Evolutionary conservation across 129 eudicot genomes (phyloP).

Genomic region (Saposhnikovia divaricata): DNA sequence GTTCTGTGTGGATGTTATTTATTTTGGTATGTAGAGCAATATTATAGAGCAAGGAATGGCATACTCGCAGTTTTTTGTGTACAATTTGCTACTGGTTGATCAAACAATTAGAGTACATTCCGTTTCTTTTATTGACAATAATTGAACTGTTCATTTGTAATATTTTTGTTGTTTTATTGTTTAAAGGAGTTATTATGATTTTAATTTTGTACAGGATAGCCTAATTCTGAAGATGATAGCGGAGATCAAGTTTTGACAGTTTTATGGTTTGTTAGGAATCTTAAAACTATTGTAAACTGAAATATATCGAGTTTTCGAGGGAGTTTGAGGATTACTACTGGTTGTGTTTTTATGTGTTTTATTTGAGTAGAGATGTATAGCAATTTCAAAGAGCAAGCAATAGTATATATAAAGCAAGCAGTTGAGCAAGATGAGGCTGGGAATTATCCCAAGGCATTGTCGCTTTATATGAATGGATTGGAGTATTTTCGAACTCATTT

Average conservation of each 20-base stretch:
- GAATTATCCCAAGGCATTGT: constrained; percentile 49
- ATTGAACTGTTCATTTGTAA: neutral
- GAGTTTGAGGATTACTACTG: neutral
- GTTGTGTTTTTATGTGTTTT: neutral
- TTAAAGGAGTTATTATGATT: neutral
- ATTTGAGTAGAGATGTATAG: constrained; percentile 46
- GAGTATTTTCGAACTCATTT: constrained; percentile 60
- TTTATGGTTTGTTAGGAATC: neutral
- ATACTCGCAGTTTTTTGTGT: neutral
- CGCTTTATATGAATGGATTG: constrained; percentile 59
- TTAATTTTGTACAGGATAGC: neutral
- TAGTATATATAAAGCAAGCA: constrained; percentile 62
- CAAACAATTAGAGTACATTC: no score
- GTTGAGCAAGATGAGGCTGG: constrained; percentile 67
- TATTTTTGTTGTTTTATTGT: neutral
- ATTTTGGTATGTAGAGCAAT: neutral
- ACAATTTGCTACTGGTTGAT: neutral
- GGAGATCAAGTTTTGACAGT: neutral
- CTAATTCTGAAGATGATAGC: neutral
- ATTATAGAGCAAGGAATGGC: no score
- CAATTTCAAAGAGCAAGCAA: constrained; percentile 69
- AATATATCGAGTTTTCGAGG: neutral
- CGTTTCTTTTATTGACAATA: neutral
- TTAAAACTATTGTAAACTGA: neutral
- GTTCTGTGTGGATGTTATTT: neutral